Evolutionary conservation across 148 eudicot species (phyloP).

Genomic region (Rhododendron ferrugineum): DNA sequence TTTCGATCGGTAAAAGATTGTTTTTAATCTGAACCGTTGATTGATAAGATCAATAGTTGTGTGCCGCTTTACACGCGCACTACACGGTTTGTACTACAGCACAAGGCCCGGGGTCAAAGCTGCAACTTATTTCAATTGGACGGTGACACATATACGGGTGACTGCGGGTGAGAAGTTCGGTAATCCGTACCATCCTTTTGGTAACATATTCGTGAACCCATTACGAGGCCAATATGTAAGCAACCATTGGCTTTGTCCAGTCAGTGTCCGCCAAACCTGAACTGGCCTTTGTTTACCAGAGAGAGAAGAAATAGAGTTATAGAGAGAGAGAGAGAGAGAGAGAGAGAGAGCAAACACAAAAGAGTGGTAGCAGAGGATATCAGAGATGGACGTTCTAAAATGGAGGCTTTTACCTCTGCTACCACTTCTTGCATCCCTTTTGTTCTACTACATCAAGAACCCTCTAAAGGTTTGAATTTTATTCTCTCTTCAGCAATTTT

Average conservation of each 20-base stretch:
- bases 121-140: not conserved
- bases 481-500: not conserved
- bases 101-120: not conserved
- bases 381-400: conserved; percentile 45
- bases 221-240: not conserved
- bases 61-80: too few relatives aligned
- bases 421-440: conserved; percentile 46
- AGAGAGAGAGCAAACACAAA: not conserved
- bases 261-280: not conserved
- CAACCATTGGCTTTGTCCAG: not conserved
- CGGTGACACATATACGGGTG: not conserved
- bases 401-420: conserved; percentile 38
- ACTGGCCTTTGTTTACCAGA: not conserved
- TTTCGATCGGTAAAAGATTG: too few relatives aligned
- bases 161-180: not conserved
- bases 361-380: not conserved
- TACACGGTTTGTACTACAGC: too few relatives aligned
- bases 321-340: conserved; percentile 18
- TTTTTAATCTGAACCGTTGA: too few relatives aligned
- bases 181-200: not conserved
- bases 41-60: too few relatives aligned
- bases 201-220: not conserved
- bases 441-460: conserved; percentile 36
- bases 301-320: not conserved
- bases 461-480: conserved; percentile 42